Conservation (phyloP, 306 rosid species). For the Spatholobus suberectus region DNA sequence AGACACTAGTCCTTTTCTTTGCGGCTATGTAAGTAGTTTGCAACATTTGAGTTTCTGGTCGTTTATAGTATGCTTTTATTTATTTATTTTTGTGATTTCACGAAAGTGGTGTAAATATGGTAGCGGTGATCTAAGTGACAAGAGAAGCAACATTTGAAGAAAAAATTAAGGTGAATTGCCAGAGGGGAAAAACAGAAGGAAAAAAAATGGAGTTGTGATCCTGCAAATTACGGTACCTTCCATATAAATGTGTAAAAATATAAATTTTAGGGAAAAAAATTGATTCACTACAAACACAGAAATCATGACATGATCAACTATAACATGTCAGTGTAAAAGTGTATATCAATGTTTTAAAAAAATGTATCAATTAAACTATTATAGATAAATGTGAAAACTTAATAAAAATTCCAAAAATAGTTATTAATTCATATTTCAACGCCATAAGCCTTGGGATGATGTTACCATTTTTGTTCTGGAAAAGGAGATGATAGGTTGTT, state of each 20-base stretch:
- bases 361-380: too few relatives aligned
- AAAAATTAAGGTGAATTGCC: neutral
- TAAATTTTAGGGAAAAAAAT: neutral
- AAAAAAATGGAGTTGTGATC: neutral
- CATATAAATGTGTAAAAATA: neutral
- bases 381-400: neutral
- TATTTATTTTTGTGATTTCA: too few relatives aligned
- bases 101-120: too few relatives aligned
- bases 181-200: neutral
- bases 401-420: neutral
- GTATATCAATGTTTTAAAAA: neutral
- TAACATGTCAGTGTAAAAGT: neutral
- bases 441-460: neutral
- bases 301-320: neutral
- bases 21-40: too few relatives aligned
- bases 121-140: too few relatives aligned
- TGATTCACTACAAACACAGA: neutral
- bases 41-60: too few relatives aligned
- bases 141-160: neutral
- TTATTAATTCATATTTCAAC: conserved; percentile 2
- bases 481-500: conserved; percentile 11
- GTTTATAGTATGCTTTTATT: too few relatives aligned
- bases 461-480: neutral
- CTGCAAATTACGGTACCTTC: neutral
- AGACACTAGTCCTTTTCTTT: too few relatives aligned